These are phyloP conservation scores for Saitozyma sp. DNA, from an alignment of 768 basidiomycete species.

Conservation along the genomic window DNA sequence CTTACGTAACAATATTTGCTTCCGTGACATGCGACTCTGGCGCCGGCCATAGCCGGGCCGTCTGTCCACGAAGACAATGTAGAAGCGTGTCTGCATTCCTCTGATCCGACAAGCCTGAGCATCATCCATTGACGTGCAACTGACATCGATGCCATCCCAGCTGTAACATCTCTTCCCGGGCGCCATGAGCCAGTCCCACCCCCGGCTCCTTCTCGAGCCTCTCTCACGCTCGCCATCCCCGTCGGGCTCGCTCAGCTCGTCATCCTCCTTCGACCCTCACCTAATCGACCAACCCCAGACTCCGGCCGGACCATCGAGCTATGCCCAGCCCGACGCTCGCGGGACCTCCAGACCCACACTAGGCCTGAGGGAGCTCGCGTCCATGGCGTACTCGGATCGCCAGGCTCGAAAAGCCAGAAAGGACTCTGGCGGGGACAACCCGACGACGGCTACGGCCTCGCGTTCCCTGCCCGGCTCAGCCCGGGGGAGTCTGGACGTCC, in stretches of 20 bases:
- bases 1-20: no score
- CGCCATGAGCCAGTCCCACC: no score
- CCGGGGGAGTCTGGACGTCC: background rate
- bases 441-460: background rate
- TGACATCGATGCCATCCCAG: no score
- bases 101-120: no score
- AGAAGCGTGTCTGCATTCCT: no score
- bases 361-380: background rate
- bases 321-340: background rate
- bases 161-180: no score
- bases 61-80: no score
- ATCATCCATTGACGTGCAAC: no score
- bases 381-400: background rate
- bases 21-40: no score
- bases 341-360: background rate
- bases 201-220: background rate
- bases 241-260: background rate
- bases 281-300: background rate
- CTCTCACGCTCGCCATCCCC: background rate
- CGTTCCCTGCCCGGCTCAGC: background rate
- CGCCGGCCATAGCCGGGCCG: no score
- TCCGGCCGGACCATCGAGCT: background rate
- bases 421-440: background rate
- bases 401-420: background rate
- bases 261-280: slow-evolving; percentile 6